These are phyloP conservation scores for Fraxinus albicans DNA, from an alignment of 305 asterid species.

Conservation along the genomic window DNA sequence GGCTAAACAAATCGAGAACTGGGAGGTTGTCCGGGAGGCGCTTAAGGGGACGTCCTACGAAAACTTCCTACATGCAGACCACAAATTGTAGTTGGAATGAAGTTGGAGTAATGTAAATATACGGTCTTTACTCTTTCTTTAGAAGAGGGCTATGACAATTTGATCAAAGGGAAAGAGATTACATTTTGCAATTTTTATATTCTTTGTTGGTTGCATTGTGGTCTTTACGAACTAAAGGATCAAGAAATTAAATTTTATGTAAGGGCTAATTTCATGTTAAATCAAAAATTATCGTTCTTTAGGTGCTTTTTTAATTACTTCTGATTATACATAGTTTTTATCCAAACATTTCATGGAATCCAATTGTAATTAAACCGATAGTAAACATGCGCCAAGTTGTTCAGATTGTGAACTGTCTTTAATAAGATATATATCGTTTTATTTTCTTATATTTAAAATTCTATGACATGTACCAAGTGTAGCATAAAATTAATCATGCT, in stretches of 20 bases:
- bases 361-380: not conserved
- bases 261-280: not conserved
- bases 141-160: not conserved
- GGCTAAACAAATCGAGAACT: slow-evolving; percentile 48
- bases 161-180: not conserved
- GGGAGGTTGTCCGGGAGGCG: slow-evolving; percentile 41
- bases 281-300: not conserved
- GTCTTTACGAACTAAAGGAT: not conserved
- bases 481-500: not conserved
- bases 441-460: not conserved
- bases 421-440: not conserved
- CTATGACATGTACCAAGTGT: not conserved
- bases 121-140: not conserved
- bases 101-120: not conserved
- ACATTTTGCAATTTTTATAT: not conserved
- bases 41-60: slow-evolving; percentile 61
- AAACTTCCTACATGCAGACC: slow-evolving; percentile 36
- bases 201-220: not conserved
- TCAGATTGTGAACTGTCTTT: not conserved
- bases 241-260: not conserved
- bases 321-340: no score
- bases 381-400: not conserved
- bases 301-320: no score
- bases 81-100: slow-evolving; percentile 16
- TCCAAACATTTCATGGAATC: not conserved